Evolutionary conservation across 129 eudicot genomes (phyloP), one percentile per base, ranked within the genome.

Genomic region (Tagetes erecta): DNA sequence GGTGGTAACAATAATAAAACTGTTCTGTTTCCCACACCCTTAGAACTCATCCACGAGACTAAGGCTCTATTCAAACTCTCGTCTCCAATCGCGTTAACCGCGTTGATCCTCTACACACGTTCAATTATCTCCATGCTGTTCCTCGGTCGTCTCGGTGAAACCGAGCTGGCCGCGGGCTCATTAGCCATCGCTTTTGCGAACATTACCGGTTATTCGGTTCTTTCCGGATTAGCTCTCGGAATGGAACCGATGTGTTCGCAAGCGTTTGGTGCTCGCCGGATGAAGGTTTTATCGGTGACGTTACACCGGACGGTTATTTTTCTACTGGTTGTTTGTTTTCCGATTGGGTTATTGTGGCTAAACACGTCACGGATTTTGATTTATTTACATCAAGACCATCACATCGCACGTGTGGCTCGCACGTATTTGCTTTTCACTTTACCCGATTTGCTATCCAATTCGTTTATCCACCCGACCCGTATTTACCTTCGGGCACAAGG

Each of bases 401-500:
- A 50, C 27, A 81, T 90, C 35, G 71, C 88, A 20, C 71, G 72
- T 34, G 52, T 87, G 71, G 92, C 92, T 6, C 85, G 76, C 64
- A 79, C 78, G 8, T 90, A 76, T 55, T 80, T 90, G 3, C 4
- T 81, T 0, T 87, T 83, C 50, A 80, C 92, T 0, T 81, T 90
- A 62, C 96, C 96, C 10, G 96, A 90, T 53, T 76, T 90, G 20
- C 3, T 90, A 4, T 79, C 90, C 6, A 81, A 85, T 44, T 87
- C 96, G 2, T 83, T 90, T 45, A 75, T 85, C 11, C 91, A 87
- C 71, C 96, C 96, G 1, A 81, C 82, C 51, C 86, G 86, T 27
- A 87, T 90, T 81, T 90, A 90, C 91, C 96, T 90, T 78, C 86
- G 96, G 6, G 80, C 96, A 1, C 96, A 90, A 76, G 92, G 92